Percentiles rank a stretch among this genome's conserved stretches.
phyloP scores from a whole-genome alignment of 805 yeast species.

The Sugiyamaella smithiae region DNA sequence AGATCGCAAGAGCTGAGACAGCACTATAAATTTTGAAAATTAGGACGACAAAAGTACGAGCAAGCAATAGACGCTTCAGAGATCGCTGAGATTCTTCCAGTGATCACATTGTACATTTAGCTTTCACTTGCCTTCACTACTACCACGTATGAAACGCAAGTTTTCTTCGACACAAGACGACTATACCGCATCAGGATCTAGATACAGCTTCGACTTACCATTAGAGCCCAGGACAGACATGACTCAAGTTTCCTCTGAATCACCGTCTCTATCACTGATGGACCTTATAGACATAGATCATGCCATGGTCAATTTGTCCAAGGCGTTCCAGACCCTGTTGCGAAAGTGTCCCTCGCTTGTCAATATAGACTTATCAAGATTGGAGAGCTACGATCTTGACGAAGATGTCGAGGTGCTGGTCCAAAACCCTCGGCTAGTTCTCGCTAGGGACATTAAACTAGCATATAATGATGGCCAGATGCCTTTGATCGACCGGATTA shows the following conservation, averaged over 20 bases:
- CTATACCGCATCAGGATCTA: not conserved
- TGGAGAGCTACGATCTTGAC: conserved; percentile 34
- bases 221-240: not conserved
- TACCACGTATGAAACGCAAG: not conserved
- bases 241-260: not conserved
- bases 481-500: conserved; percentile 55
- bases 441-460: conserved; percentile 61
- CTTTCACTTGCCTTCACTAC: no score
- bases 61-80: no score
- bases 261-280: not conserved
- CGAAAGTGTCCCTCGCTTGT: conserved; percentile 54
- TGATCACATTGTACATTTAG: no score
- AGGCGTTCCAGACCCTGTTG: conserved; percentile 48
- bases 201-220: not conserved
- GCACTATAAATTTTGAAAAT: no score
- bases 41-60: no score
- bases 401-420: conserved; percentile 50
- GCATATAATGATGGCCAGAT: conserved; percentile 48
- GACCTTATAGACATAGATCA: conserved; percentile 43
- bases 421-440: conserved; percentile 50
- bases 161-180: conserved; percentile 1
- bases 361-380: conserved; percentile 38
- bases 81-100: no score
- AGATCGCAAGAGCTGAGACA: no score
- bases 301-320: conserved; percentile 51